Percentiles rank a stretch among this genome's conserved stretches.
These are phyloP conservation scores for Debaryomyces coudertii DNA, from an alignment of 1,139 yeast species.

Conservation along the genomic window DNA sequence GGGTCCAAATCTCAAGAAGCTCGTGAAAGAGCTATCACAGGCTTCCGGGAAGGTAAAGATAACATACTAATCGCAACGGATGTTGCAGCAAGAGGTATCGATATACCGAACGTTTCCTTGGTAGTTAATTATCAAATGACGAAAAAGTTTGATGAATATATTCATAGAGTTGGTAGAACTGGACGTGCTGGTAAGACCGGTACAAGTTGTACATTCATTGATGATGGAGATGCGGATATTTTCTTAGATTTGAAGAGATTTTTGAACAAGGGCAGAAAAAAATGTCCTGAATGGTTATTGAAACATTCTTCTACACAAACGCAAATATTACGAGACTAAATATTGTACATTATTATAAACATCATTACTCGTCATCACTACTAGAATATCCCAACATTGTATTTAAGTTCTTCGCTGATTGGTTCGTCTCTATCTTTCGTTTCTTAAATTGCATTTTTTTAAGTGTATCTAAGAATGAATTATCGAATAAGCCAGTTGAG, in stretches of 20 bases:
- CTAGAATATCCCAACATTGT: slow-evolving; percentile 25
- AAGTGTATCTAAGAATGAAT: slow-evolving; percentile 11
- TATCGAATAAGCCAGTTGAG: slow-evolving; percentile 10
- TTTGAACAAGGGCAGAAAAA: slow-evolving; percentile 51
- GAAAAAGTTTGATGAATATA: slow-evolving; percentile 73
- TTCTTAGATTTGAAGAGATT: slow-evolving; percentile 56
- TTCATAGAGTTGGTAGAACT: slow-evolving; percentile 94
- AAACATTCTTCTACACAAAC: slow-evolving; percentile 29
- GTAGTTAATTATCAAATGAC: slow-evolving; percentile 90
- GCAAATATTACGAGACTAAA: slow-evolving; percentile 19
- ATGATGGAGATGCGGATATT: slow-evolving; percentile 57
- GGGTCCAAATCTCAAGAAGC: slow-evolving; percentile 89
- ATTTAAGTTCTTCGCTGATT: slow-evolving; percentile 11
- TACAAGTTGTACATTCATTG: slow-evolving; percentile 70
- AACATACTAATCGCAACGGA: slow-evolving; percentile 87
- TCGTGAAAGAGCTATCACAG: slow-evolving; percentile 75
- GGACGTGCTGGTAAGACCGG: slow-evolving; percentile 92
- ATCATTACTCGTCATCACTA: slow-evolving; percentile 28
- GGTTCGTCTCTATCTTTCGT: background rate
- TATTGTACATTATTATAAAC: slow-evolving; percentile 4
- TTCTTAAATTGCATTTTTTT: slow-evolving; percentile 7
- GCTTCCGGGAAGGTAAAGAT: slow-evolving; percentile 62
- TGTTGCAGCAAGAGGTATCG: slow-evolving; percentile 96
- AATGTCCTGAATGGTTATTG: slow-evolving; percentile 55
- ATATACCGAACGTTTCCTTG: slow-evolving; percentile 79